Base-by-base conservation (phyloP, 176 grass and related monocot genomes). In the Rhynchospora breviuscula region DNA sequence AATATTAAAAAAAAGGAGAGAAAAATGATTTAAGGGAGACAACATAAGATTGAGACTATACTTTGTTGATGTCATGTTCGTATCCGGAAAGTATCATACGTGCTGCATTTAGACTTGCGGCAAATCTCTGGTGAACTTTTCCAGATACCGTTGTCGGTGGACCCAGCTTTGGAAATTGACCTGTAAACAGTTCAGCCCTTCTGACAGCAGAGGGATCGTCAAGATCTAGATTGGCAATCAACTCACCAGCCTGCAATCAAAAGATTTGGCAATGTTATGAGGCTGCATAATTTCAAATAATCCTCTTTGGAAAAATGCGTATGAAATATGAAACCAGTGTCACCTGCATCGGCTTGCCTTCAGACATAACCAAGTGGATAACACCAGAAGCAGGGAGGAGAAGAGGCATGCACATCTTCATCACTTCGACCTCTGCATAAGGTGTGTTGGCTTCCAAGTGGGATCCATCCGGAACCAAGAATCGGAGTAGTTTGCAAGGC, bases 371-470 rank as follows among this genome's bases (percentile, higher is more conserved):
- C 70, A 93, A 99, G 63, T 95, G 93, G 82, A 99, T 95, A 53
- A 90, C 85, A 84, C 96, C 96, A 86, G 93, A 93, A 65, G 96
- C 93, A 80, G 96, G 96, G 63, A 99, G 80, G 63, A 99, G 87
- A 52, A 99, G 85, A 45, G 96, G 96, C 96, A 99, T 99, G 91
- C 96, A 99, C 96, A 99, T 99, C 80, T 99, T 99, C 96, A 99
- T 99, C 59, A 99, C 96, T 73, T 99, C 96, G 81, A 99, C 93
- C 78, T 99, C 96, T 77, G 93, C 96, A 80, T 99, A 99, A 65
- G 96, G 89, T 65, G 82, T 85, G 86, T 99, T 92, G 85, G 96
- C 89, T 75, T 95, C 96, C 63, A 99, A 88, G 77, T 95, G 96
- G 84, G 91, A 90, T 60, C 93, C 91, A 89, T 99, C 96, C 70